Evolutionary conservation across 1,284 basidiomycete species (phyloP).

Genomic region (Chalciporus sp.): DNA sequence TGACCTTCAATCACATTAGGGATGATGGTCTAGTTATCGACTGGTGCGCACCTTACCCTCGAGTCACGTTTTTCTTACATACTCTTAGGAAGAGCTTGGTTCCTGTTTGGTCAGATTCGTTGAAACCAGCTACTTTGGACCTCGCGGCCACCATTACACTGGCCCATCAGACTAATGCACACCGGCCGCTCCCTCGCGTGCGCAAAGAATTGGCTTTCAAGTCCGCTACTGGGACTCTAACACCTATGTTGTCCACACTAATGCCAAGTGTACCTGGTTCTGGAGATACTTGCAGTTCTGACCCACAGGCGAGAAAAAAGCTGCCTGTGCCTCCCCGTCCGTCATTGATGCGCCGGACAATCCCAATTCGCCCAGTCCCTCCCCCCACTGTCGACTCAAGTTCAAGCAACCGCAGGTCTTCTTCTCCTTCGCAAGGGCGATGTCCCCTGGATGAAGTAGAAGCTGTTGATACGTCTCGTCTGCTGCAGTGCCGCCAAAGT

Average conservation of each 20-base stretch:
- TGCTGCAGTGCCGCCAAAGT: not conserved
- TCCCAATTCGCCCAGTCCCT: not conserved
- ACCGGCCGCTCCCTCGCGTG: conserved; percentile 3
- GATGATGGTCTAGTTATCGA: conserved; percentile 35
- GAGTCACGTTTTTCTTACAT: conserved; percentile 1
- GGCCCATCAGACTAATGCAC: conserved; percentile 31
- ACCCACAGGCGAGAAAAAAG: conserved; percentile 10
- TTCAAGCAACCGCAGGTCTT: not conserved
- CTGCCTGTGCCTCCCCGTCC: conserved; percentile 21
- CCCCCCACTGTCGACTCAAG: not conserved
- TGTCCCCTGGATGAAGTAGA: conserved; percentile 1
- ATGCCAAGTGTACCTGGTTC: not conserved
- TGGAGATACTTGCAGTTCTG: not conserved
- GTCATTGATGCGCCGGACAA: conserved; percentile 11
- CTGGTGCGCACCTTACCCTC: conserved; percentile 19
- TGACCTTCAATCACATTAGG: conserved; percentile 9
- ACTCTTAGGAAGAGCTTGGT: conserved; percentile 29
- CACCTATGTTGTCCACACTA: not conserved
- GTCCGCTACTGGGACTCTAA: not conserved
- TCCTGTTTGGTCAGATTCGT: conserved; percentile 35
- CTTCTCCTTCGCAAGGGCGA: not conserved
- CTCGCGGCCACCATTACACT: conserved; percentile 32
- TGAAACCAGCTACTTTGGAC: conserved; percentile 27
- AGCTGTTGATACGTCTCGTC: not conserved
- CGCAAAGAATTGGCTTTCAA: not conserved